Base-by-base conservation (phyloP, 495 filamentous ascomycete genomes). In the Hypoxylon crocopeplum region DNA sequence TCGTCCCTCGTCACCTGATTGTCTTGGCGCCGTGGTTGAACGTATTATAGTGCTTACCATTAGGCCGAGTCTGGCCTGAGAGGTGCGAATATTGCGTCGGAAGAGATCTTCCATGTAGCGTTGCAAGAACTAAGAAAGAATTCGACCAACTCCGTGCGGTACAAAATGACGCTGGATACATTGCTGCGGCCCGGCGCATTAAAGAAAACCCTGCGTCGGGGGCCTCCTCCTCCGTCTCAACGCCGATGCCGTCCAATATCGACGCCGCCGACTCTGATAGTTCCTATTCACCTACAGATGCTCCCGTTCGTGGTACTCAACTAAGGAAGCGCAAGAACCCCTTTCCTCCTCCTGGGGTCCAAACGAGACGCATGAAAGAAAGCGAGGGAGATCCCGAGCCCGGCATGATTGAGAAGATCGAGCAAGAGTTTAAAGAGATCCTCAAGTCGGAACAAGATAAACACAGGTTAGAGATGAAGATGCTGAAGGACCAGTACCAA, bases 391-490 rank as follows among this genome's bases (percentile, higher is more conserved):
- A 22, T 4, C 10, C 15, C 2, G 29, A 21, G 17, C 15, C 34
- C 20, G 4, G 13, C 16, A 19, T 25, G n/a, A 15, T 21, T 1
- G 24, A 41, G 15, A 17, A 34, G 8, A 45, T 58, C 29, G 55
- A 58, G 2, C 46, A 45, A 5, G 55, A 50, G 11, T 58, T 58
- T 11, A 24, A 37, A 27, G 46, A 49, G 13, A 5, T 58, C 15
- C 30, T 49, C 2, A 49, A 30, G 16, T 17, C 54, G 1, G 46
- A 49, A n/a, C 7, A 30, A 22, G 37, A 44, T 15, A 58, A 50
- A n/a, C 29, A 45, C 20, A 1, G 30, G 30, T 3, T 7, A 5
- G 39, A 36, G 16, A 51, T 51, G 16, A 30, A 24, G 7, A 12
- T 7, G 27, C 24, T 58, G 21, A 34, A 50, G 24, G 21, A 15